phyloP scores from a whole-genome alignment of 2,329 filamentous ascomycete species.

The Aspergillus carbonarius region DNA sequence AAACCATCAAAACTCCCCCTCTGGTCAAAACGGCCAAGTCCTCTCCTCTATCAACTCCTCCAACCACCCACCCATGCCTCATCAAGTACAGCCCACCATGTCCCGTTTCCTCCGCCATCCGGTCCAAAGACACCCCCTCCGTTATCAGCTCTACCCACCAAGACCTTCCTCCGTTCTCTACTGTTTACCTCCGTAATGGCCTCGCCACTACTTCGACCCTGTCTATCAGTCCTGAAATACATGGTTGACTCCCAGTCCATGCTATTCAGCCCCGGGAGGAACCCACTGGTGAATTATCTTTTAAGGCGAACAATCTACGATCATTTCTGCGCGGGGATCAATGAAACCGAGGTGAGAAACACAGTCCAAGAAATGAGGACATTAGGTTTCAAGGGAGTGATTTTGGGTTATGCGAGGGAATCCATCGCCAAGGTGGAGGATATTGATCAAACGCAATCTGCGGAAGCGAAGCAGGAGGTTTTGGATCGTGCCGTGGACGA shows the following conservation, averaged over 20 bases:
- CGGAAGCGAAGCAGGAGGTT: constrained; percentile 10
- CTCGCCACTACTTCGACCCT: constrained; percentile 15
- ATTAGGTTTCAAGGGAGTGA: constrained; percentile 50
- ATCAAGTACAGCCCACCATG: constrained; percentile 2
- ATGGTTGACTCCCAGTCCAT: constrained; percentile 38
- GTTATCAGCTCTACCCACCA: constrained; percentile 17
- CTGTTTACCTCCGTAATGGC: constrained; percentile 20
- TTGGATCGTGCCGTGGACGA: constrained; percentile 36
- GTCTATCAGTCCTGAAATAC: constrained; percentile 29
- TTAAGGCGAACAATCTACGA: constrained; percentile 45
- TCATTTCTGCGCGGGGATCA: constrained; percentile 51
- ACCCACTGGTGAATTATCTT: constrained; percentile 38
- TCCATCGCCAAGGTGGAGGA: constrained; percentile 29
- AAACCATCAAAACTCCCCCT: neutral
- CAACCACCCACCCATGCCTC: neutral
- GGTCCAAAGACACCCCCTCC: constrained; percentile 22
- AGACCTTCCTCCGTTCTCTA: constrained; percentile 16
- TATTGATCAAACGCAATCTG: constrained; percentile 3
- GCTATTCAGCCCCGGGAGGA: constrained; percentile 43
- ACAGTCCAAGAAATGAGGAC: constrained; percentile 40
- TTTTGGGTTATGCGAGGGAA: constrained; percentile 50
- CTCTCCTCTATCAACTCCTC: neutral
- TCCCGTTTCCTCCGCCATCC: neutral
- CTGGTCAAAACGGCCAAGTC: constrained; percentile 5
- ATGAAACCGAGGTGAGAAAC: constrained; percentile 37